These are phyloP conservation scores for Basidiobolus meristosporus DNA, from an alignment of 371 early-diverging fungal species.

Conservation along the genomic window DNA sequence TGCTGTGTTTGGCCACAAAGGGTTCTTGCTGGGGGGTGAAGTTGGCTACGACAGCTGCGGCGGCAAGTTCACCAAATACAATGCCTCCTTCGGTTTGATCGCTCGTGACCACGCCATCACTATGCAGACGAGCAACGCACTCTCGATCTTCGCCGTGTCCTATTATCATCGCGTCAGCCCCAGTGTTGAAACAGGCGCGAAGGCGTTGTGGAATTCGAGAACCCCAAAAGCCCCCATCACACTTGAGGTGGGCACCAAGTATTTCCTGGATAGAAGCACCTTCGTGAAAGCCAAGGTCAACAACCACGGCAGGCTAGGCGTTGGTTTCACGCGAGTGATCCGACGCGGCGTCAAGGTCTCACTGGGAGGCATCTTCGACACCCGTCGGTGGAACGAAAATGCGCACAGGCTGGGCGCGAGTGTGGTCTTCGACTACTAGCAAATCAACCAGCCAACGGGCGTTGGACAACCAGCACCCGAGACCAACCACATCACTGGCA, in stretches of 20 bases:
- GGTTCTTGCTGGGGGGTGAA: constrained; percentile 81
- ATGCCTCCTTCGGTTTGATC: constrained; percentile 68
- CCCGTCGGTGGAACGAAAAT: constrained; percentile 75
- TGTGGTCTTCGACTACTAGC: constrained; percentile 1
- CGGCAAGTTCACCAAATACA: constrained; percentile 72
- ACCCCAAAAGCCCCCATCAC: constrained; percentile 38
- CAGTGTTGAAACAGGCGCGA: constrained; percentile 82
- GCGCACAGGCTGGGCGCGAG: constrained; percentile 78
- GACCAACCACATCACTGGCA: too few relatives aligned
- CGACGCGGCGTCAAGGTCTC: constrained; percentile 89
- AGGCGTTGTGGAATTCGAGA: constrained; percentile 78
- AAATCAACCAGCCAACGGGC: too few relatives aligned
- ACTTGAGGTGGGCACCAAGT: constrained; percentile 91
- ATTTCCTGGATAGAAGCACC: constrained; percentile 67
- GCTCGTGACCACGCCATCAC: constrained; percentile 74
- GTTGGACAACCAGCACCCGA: too few relatives aligned
- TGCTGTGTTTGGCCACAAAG: constrained; percentile 53
- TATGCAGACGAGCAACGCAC: constrained; percentile 44
- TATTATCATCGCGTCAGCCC: constrained; percentile 88
- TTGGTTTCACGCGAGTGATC: constrained; percentile 81
- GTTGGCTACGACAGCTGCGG: constrained; percentile 77
- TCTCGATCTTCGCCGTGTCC: constrained; percentile 64
- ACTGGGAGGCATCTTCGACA: constrained; percentile 83
- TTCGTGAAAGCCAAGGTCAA: constrained; percentile 93
- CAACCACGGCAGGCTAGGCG: constrained; percentile 81